Base-by-base conservation (phyloP, 225 moss, liverwort and hornwort species). In the Thuidium tamariscinum region DNA sequence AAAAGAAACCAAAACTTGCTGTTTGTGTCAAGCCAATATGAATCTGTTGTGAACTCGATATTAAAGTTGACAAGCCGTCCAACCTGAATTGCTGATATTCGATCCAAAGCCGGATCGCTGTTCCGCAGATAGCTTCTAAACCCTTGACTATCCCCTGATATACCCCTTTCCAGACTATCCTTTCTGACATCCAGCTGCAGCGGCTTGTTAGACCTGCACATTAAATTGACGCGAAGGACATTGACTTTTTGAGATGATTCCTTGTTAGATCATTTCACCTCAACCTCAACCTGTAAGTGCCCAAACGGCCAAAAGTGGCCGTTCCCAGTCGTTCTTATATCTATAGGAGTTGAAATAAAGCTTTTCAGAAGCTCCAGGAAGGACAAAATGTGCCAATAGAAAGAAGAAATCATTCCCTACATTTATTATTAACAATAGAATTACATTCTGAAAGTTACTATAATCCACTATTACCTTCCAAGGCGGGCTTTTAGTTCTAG, bases 31-130 rank as follows among this genome's bases (percentile, higher is more conserved):
- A 88, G 82, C 52, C 29, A 73, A 60, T 44, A 41, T 79, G 75
- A 86, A 80, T 62, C 72, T 55, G 51, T 41, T 64, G 37, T 37
- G 48, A 83, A 42, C 14, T 77, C 8, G 51, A 37, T 23, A 67
- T 76, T 66, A 25, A 42, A 77, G 56, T 61, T 44, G 52, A 55
- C 76, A 72, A 82, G 41, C 41, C 70, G n/a, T 36, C 77, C 54
- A 72, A 94, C 94, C 94, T 94, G 93, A 88, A 94, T 89, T 69
- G 85, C 92, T 42, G 89, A 81, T 75, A 92, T 76, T 73, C 90
- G 86, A 73, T 89, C 88, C 44, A 85, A 68, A 51, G 85, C 83
- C 41, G 83, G 85, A 88, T 92, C 87, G 61, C 56, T 89, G 71
- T 81, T 83, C 63, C 75, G 89, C 68, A 92, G 71, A 88, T 87